phyloP scores from a whole-genome alignment of 2,329 filamentous ascomycete genomes.

The Leptodontidium sp. region DNA sequence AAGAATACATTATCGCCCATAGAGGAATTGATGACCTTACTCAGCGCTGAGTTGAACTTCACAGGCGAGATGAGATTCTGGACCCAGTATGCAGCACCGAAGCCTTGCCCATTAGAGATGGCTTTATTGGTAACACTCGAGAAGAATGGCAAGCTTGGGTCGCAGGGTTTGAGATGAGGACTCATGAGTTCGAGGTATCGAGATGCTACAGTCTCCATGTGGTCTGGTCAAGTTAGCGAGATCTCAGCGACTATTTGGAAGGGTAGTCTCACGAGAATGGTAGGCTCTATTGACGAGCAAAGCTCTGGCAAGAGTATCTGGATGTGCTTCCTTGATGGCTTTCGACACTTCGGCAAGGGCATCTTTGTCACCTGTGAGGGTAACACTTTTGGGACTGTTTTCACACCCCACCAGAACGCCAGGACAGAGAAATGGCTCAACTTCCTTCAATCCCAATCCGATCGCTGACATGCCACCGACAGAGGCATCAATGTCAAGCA shows the following conservation, averaged over 20 bases:
- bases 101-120: constrained; percentile 1
- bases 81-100: constrained; percentile 52
- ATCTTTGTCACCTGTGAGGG: constrained; percentile 37
- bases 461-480: constrained; percentile 59
- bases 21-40: neutral
- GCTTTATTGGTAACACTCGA: constrained; percentile 29
- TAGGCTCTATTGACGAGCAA: constrained; percentile 42
- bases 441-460: constrained; percentile 44
- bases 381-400: constrained; percentile 40
- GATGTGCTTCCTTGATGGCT: constrained; percentile 32
- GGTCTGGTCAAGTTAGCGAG: neutral
- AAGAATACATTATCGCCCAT: constrained; percentile 16
- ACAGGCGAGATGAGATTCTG: constrained; percentile 32
- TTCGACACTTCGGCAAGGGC: constrained; percentile 31
- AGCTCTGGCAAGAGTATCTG: constrained; percentile 35
- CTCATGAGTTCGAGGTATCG: too few species aligned
- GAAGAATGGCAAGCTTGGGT: constrained; percentile 23
- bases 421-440: constrained; percentile 33
- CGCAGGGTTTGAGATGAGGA: too few species aligned
- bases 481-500: neutral
- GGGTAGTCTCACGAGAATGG: constrained; percentile 43
- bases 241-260: constrained; percentile 14
- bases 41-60: constrained; percentile 28
- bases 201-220: too few species aligned
- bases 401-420: constrained; percentile 46